Percentiles rank a stretch among this genome's conserved stretches.
Evolutionary conservation across 2,329 filamentous ascomycete species (phyloP).

Genomic region (Pseudocercospora crystallina): DNA sequence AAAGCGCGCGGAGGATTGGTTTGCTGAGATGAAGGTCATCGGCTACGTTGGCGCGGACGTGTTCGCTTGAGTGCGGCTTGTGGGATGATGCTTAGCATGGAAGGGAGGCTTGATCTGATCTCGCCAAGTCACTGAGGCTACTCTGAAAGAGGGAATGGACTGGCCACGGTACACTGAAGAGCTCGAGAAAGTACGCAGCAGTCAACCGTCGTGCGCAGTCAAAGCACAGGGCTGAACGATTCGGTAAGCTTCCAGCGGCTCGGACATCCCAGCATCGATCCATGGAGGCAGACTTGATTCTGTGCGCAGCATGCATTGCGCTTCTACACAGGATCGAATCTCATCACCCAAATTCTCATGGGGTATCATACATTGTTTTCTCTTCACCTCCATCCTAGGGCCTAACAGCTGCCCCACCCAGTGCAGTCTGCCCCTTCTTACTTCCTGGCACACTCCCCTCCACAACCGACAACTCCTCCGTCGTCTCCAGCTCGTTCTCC

Average conservation of each 20-base stretch:
- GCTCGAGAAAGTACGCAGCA: too few relatives aligned
- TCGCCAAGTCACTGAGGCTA: too few relatives aligned
- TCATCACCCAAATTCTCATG: not conserved
- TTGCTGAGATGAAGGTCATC: too few relatives aligned
- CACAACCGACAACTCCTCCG: constrained; percentile 39
- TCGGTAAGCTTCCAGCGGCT: too few relatives aligned
- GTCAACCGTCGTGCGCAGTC: too few relatives aligned
- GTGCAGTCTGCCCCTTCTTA: constrained; percentile 36
- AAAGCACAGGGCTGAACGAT: too few relatives aligned
- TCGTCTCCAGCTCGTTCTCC: constrained; percentile 31
- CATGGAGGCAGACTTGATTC: too few relatives aligned
- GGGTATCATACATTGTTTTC: constrained; percentile 16
- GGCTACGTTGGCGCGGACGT: not conserved
- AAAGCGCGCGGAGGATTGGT: not conserved
- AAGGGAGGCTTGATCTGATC: not conserved
- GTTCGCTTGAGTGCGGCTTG: not conserved
- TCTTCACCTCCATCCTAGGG: constrained; percentile 24
- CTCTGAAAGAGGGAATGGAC: too few relatives aligned
- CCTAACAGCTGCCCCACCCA: constrained; percentile 40
- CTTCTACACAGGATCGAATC: constrained; percentile 3
- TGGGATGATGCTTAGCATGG: not conserved
- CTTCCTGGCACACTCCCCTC: constrained; percentile 32
- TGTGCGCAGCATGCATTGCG: not conserved
- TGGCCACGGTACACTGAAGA: too few relatives aligned
- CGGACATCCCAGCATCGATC: too few relatives aligned